Evolutionary conservation across 805 yeast genomes (phyloP).

Genomic region (Millerago galiae): DNA sequence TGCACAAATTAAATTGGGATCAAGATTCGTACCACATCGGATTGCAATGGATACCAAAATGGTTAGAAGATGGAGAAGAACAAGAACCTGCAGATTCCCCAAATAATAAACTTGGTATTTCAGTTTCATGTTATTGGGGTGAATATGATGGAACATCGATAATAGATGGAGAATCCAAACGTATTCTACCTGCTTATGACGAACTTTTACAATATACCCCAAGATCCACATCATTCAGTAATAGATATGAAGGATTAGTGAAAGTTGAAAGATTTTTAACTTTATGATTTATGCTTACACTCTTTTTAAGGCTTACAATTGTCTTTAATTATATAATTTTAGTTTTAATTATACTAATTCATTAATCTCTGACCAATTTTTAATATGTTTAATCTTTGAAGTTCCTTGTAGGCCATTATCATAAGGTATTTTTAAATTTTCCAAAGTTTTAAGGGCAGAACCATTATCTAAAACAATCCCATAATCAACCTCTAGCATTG

Average conservation of each 20-base stretch:
- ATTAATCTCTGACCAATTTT: conserved; percentile 17
- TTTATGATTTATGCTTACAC: conserved; percentile 21
- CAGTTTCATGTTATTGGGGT: conserved; percentile 71
- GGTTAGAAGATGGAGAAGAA: conserved; percentile 31
- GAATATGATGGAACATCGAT: conserved; percentile 48
- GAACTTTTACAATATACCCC: conserved; percentile 70
- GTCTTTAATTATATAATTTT: neutral
- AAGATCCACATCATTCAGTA: conserved; percentile 55
- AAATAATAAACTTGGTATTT: conserved; percentile 42
- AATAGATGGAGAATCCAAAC: conserved; percentile 30
- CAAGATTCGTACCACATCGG: conserved; percentile 49
- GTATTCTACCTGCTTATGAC: conserved; percentile 61
- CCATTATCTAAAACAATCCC: conserved; percentile 43
- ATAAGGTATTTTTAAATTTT: conserved; percentile 19
- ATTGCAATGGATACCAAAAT: conserved; percentile 70
- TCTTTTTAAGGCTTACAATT: neutral
- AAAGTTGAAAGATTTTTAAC: conserved; percentile 45
- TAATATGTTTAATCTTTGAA: conserved; percentile 15
- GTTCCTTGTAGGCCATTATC: conserved; percentile 14
- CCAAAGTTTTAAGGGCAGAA: conserved; percentile 24
- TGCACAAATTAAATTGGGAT: conserved; percentile 63
- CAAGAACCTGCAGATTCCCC: conserved; percentile 25
- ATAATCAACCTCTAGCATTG: conserved; percentile 38
- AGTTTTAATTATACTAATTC: conserved; percentile 6
- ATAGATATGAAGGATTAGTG: conserved; percentile 62